A percentile compares a stretch with the other conserved stretches of the same genome.
Conservation (phyloP, 768 basidiomycete species). For the Phlegmacium glaucopus region DNA sequence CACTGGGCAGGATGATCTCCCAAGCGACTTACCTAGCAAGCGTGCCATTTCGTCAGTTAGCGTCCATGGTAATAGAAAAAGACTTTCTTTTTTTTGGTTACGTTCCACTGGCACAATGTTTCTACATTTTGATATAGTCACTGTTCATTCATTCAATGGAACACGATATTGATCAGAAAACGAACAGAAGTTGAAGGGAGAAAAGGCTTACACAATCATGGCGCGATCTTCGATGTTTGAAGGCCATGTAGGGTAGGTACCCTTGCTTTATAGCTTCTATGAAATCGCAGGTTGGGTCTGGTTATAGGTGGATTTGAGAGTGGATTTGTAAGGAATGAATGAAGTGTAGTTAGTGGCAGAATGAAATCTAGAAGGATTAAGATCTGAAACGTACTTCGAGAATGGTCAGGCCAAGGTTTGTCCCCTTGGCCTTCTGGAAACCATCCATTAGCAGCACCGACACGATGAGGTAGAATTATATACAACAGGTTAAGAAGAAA, state of each 20-base stretch:
- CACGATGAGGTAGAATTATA: conserved; percentile 81
- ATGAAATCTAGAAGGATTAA: too few species aligned
- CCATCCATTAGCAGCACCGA: conserved; percentile 84
- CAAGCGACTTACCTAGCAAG: too few species aligned
- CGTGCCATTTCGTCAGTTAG: too few species aligned
- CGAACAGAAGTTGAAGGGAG: too few species aligned
- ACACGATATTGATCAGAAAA: too few species aligned
- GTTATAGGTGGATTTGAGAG: conserved; percentile 1
- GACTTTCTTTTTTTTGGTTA: too few species aligned
- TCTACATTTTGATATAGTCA: conserved; percentile 60
- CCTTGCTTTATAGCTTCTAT: conserved; percentile 54
- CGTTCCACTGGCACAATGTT: conserved; percentile 44
- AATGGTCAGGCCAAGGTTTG: conserved; percentile 76
- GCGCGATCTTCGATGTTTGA: conserved; percentile 55
- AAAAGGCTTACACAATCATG: conserved; percentile 58
- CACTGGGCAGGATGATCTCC: too few species aligned
- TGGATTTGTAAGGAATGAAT: not conserved
- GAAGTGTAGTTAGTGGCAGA: too few species aligned
- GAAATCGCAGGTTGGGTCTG: conserved; percentile 66
- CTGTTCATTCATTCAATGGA: conserved; percentile 18
- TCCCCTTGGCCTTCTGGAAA: conserved; percentile 80
- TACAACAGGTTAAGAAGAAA: not conserved
- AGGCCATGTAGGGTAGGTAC: conserved; percentile 79
- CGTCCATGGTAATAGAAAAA: too few species aligned
- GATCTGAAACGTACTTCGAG: conserved; percentile 36